Evolutionary conservation across 1,284 basidiomycete species (phyloP).

Genomic region (Abortiporus biennis): DNA sequence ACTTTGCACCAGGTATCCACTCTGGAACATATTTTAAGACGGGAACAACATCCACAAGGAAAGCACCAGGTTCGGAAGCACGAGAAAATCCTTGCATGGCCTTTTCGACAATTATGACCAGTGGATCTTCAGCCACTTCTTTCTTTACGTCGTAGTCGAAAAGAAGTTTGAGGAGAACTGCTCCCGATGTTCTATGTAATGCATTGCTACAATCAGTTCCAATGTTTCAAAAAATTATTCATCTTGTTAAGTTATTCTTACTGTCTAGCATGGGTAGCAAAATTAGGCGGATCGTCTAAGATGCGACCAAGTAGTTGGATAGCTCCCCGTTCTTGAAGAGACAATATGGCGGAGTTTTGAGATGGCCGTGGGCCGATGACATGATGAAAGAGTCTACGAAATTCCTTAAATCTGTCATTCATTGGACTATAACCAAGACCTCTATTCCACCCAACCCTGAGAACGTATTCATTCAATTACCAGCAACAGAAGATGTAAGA

Average conservation of each 20-base stretch:
- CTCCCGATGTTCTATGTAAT: slow-evolving; percentile 32
- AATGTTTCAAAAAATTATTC: no score
- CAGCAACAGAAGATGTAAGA: not conserved
- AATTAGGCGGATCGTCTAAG: slow-evolving; percentile 24
- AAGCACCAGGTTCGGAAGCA: slow-evolving; percentile 20
- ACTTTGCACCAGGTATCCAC: slow-evolving; percentile 31
- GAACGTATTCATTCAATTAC: no score
- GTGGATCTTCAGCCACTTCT: slow-evolving; percentile 23
- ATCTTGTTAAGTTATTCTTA: no score
- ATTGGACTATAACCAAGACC: slow-evolving; percentile 33
- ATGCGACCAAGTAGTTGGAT: slow-evolving; percentile 26
- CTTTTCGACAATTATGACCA: slow-evolving; percentile 33
- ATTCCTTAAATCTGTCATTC: slow-evolving; percentile 33
- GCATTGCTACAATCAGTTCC: no score
- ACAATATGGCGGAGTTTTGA: slow-evolving; percentile 18
- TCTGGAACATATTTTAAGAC: slow-evolving; percentile 22
- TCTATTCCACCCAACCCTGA: slow-evolving; percentile 35
- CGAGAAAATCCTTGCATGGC: slow-evolving; percentile 35
- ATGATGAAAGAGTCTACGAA: slow-evolving; percentile 32
- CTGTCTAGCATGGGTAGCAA: slow-evolving; percentile 11
- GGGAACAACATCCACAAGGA: slow-evolving; percentile 8
- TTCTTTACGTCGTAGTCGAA: slow-evolving; percentile 31
- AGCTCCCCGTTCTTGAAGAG: slow-evolving; percentile 26
- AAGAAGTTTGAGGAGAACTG: slow-evolving; percentile 28
- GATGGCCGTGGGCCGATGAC: slow-evolving; percentile 32